Evolutionary conservation across 148 eudicot species (phyloP).

Genomic region (Pharnaceum exiguum): DNA sequence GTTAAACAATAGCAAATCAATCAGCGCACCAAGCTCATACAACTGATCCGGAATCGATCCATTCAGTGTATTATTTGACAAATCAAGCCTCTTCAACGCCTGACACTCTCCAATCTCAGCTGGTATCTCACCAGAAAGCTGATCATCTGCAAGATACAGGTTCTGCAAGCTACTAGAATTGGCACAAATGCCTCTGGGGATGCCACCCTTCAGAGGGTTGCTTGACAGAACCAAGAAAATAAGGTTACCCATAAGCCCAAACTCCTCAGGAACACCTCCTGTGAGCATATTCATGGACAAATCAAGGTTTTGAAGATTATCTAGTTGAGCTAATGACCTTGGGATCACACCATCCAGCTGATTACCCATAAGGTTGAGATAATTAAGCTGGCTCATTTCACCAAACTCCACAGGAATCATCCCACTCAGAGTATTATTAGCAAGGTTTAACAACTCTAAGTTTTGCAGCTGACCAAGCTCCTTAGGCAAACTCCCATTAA

Average conservation of each 20-base stretch:
- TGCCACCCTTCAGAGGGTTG: slow-evolving; percentile 55
- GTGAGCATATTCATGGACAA: slow-evolving; percentile 62
- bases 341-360: slow-evolving; percentile 66
- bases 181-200: slow-evolving; percentile 62
- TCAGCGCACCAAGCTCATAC: slow-evolving; percentile 46
- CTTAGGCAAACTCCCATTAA: slow-evolving; percentile 61
- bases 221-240: slow-evolving; percentile 46
- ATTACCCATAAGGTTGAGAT: slow-evolving; percentile 80
- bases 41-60: slow-evolving; percentile 66
- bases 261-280: slow-evolving; percentile 69
- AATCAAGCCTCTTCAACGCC: slow-evolving; percentile 61
- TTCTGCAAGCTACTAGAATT: slow-evolving; percentile 54
- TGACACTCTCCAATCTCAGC: slow-evolving; percentile 43
- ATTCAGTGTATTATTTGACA: slow-evolving; percentile 79
- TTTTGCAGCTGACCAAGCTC: slow-evolving; percentile 44
- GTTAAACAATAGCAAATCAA: slow-evolving; percentile 75
- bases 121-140: slow-evolving; percentile 67
- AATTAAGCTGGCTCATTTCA: slow-evolving; percentile 51
- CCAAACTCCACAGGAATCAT: slow-evolving; percentile 59
- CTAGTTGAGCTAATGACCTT: slow-evolving; percentile 37
- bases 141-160: slow-evolving; percentile 52
- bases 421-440: slow-evolving; percentile 64
- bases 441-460: slow-evolving; percentile 61
- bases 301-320: slow-evolving; percentile 58
- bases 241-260: slow-evolving; percentile 61